Conservation (phyloP, 2,329 filamentous ascomycete species). For the Trichoderma harzianum region DNA sequence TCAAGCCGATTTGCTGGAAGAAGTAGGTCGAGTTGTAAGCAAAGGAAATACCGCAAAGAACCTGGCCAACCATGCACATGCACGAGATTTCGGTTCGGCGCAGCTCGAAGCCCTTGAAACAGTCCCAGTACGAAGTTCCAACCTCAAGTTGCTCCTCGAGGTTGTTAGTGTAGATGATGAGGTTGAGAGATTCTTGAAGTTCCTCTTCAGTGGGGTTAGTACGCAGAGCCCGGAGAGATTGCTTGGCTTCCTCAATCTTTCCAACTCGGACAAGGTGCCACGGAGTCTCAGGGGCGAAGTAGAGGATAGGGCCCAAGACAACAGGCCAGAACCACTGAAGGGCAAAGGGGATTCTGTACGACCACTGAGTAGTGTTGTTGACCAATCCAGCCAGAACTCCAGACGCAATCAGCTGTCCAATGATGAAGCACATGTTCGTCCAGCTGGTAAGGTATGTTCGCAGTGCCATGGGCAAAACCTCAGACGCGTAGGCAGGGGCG, state of each 20-base stretch:
- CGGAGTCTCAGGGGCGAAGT: slow-evolving; percentile 45
- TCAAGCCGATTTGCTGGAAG: slow-evolving; percentile 36
- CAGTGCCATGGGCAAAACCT: slow-evolving; percentile 38
- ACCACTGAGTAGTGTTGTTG: slow-evolving; percentile 37
- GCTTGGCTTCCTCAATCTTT: slow-evolving; percentile 32
- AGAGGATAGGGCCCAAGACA: slow-evolving; percentile 37
- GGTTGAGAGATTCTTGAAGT: slow-evolving; percentile 29
- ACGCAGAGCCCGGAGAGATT: slow-evolving; percentile 32
- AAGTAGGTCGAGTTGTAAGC: slow-evolving; percentile 40
- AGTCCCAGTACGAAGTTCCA: slow-evolving; percentile 41
- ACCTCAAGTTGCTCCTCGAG: slow-evolving; percentile 34
- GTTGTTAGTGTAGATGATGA: slow-evolving; percentile 43
- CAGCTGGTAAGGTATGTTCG: slow-evolving; percentile 45
- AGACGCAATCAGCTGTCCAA: slow-evolving; percentile 44
- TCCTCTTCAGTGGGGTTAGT: slow-evolving; percentile 1
- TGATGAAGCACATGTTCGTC: slow-evolving; percentile 46
- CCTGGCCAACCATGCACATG: slow-evolving; percentile 13
- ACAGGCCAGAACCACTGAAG: slow-evolving; percentile 49
- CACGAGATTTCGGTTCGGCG: slow-evolving; percentile 51
- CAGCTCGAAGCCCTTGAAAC: slow-evolving; percentile 43
- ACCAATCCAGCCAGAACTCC: slow-evolving; percentile 28
- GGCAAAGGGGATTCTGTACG: slow-evolving; percentile 46
- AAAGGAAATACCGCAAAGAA: slow-evolving; percentile 23
- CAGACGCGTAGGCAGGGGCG: slow-evolving; percentile 46
- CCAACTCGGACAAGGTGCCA: slow-evolving; percentile 41